Base-by-base conservation (phyloP, 305 asterid species). In the Nicotiana rustica region DNA sequence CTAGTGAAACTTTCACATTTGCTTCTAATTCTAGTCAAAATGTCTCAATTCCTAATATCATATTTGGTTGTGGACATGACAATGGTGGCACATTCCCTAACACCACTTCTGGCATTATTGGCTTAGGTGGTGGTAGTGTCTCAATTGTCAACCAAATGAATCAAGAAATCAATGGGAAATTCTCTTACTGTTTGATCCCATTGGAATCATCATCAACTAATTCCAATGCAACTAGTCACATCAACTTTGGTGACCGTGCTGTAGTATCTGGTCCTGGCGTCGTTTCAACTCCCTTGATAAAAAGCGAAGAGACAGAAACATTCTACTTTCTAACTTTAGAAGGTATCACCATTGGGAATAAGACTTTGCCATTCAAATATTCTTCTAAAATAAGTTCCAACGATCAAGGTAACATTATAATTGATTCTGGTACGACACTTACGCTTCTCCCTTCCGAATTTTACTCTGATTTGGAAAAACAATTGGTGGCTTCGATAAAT, bases 141-240 rank as follows among this genome's bases (percentile, higher is more conserved):
- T 92, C 95, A 6, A 41, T 92, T 36, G 71, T 87, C 8, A 69
- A 85, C 5, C 92, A 92, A 31, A 13, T 91, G 67, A 77, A 82
- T 38, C 2, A 85, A 18, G 13, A 79, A 1, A 84, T 81, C 10
- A 25, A 67, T 0, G 90, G 90, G 0, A 90, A 85, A 38, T 92
- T 91, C 73, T 88, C 94, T 0, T 90, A 88, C 7, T 92, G 97
- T 82, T 83, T 92, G 13, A 85, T 86, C 21, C 90, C 90, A 0
- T 1, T 3, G 0, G 38, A 19, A 14, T 36, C 25, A 13, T 35
- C 36, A 3, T 21, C 49, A 12, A 15, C 38, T 1, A 19, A 65
- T 36, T 73, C 83, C 35, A 81, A 44, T n/a, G 62, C 21, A 8
- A 4, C 84, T 9, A 85, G 87, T 21, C 82, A 79, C 9, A 78